Evolutionary conservation across 352 stramenopile genomes (phyloP).

Genomic region (Globisporangium recalcitrans): DNA sequence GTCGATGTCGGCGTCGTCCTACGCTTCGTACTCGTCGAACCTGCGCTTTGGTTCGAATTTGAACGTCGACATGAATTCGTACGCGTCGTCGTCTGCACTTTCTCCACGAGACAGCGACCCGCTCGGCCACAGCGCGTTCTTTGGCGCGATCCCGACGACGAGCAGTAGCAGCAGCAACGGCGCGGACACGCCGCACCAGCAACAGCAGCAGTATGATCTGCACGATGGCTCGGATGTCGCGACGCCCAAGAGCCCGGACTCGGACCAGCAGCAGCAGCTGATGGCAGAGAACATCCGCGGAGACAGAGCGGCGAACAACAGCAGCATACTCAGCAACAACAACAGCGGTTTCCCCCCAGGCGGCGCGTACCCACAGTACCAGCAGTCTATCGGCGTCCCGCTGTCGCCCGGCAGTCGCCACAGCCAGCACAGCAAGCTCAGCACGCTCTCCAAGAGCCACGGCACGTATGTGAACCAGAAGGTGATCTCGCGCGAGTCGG

Average conservation of each 20-base stretch:
- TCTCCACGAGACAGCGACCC: constrained; percentile 15
- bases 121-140: constrained; percentile 6
- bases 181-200: neutral
- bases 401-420: constrained; percentile 14
- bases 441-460: constrained; percentile 16
- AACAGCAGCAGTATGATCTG: constrained; percentile 8
- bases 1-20: constrained; percentile 5
- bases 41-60: constrained; percentile 8
- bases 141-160: constrained; percentile 2
- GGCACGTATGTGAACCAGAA: constrained; percentile 29
- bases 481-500: constrained; percentile 39
- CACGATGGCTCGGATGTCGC: constrained; percentile 2
- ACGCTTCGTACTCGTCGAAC: neutral
- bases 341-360: constrained; percentile 1
- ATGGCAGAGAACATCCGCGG: neutral
- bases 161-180: neutral
- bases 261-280: neutral
- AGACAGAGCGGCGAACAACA: constrained; percentile 1
- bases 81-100: constrained; percentile 13
- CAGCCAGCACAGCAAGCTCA: constrained; percentile 19
- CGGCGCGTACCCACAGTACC: constrained; percentile 4
- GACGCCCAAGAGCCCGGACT: constrained; percentile 7
- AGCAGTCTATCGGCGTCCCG: constrained; percentile 4
- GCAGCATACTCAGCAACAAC: neutral
- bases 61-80: constrained; percentile 16